phyloP scores from a whole-genome alignment of 164 flowering plant genomes.

The Umbilicus rupestris region DNA sequence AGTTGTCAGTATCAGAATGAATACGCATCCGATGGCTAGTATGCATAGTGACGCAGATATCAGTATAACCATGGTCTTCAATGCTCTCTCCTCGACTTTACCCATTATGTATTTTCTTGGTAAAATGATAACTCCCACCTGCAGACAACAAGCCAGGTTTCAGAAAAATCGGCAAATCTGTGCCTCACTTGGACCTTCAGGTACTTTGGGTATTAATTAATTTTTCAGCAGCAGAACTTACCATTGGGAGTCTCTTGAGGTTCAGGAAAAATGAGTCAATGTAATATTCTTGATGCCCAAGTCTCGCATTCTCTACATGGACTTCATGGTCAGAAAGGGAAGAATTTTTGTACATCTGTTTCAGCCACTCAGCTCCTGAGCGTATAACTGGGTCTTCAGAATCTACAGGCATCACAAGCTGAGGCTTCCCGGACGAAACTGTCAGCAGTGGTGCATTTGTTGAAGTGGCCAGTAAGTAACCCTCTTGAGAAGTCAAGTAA shows the following conservation, averaged over 20 bases:
- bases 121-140: conserved; percentile 91
- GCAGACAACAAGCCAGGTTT: conserved; percentile 17
- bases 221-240: conserved; percentile 20
- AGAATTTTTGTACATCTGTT: conserved; percentile 37
- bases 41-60: conserved; percentile 89
- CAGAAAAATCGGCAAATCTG: background rate
- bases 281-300: conserved; percentile 59
- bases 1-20: conserved; percentile 78
- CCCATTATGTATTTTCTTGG: conserved; percentile 93
- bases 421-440: conserved; percentile 49
- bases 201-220: background rate
- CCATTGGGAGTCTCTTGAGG: conserved; percentile 85
- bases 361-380: conserved; percentile 70
- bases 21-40: conserved; percentile 72
- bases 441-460: conserved; percentile 66
- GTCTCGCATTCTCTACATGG: conserved; percentile 72
- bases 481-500: conserved; percentile 87
- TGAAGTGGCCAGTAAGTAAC: conserved; percentile 87
- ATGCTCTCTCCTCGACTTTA: conserved; percentile 75
- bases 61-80: conserved; percentile 67
- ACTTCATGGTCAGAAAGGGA: conserved; percentile 46
- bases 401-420: conserved; percentile 69
- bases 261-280: conserved; percentile 85
- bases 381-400: conserved; percentile 59
- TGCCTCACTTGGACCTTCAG: background rate